Evolutionary conservation across 805 yeast genomes (phyloP), one percentile per base, ranked within the genome.

Genomic region (Metschnikowia lachancei): DNA sequence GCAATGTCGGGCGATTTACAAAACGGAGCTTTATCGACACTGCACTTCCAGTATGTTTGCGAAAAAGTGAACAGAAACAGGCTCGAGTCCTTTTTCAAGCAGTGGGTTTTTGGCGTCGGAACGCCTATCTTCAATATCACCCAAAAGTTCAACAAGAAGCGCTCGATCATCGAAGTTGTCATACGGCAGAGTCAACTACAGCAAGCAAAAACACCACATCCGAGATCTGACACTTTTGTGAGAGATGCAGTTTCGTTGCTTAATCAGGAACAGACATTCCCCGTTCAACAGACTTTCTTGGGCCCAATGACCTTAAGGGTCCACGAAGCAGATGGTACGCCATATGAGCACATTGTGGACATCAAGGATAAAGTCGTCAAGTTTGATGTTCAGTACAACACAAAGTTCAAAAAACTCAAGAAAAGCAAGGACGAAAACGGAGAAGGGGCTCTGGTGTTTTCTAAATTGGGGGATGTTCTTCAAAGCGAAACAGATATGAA

Each of bases 311-410:
- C 99, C 0, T 87, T 94, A 31, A 74, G 99, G 58, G 91, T 94
- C 31, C 99, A 94, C 62, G 99, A 94, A 60, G 95, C 97, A 0
- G 98, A 94, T 64, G 99, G 99, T 8, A 89, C 98, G 0, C 99
- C 99, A 0, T 94, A 94, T 61, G 99, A 94, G 60, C 99, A 94
- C 63, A 92, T 94, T 39, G 96, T 94, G 18, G 95, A 89, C 54
- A 70, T 94, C 43, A 87, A 89, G 56, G 97, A 92, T 36, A 78
- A 82, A 1, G 81, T 83, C 54, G 87, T 96, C 0, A 89, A 87
- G 60, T 72, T 94, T 37, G 99, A 94, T 60, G 89, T 94, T 39
- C 98, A 89, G 61, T 94, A 94, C 67, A 94, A 94, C 65, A 89
- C 98, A 4, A 92, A 90, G 63, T 89, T 88, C 62, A 87, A 89